These are phyloP conservation scores for Trichocladium uniseriatum DNA, from an alignment of 495 filamentous ascomycete species.

Conservation along the genomic window DNA sequence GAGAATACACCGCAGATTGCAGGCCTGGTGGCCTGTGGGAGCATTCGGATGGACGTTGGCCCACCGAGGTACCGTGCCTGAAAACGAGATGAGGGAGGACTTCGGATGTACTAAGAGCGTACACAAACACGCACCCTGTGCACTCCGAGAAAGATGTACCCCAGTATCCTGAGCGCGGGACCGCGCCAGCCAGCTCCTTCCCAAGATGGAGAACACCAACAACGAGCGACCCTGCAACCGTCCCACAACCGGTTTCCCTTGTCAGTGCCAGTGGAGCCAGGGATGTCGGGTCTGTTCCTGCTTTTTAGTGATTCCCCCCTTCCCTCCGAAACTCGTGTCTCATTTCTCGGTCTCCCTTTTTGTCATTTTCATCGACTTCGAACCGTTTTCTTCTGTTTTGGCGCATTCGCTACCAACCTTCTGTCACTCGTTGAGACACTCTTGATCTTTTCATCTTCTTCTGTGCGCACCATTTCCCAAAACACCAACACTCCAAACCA, in stretches of 20 bases:
- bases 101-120: background rate
- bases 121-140: background rate
- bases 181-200: background rate
- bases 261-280: background rate
- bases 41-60: too few relatives aligned
- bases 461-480: background rate
- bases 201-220: background rate
- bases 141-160: background rate
- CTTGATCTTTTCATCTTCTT: constrained; percentile 17
- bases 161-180: background rate
- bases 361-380: constrained; percentile 6
- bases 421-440: constrained; percentile 30
- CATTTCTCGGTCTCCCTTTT: constrained; percentile 4
- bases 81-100: constrained; percentile 8
- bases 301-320: constrained; percentile 2
- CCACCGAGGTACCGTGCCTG: background rate
- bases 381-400: background rate
- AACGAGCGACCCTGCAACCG: background rate
- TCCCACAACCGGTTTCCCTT: constrained; percentile 2
- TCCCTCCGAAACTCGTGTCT: background rate
- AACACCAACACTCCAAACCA: constrained; percentile 1
- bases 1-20: too few relatives aligned
- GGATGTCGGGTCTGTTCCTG: background rate
- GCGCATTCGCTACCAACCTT: constrained; percentile 3
- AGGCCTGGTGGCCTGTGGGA: too few relatives aligned